phyloP scores from a whole-genome alignment of 192 early-diverging fungal genomes.

The Podila minutissima region DNA sequence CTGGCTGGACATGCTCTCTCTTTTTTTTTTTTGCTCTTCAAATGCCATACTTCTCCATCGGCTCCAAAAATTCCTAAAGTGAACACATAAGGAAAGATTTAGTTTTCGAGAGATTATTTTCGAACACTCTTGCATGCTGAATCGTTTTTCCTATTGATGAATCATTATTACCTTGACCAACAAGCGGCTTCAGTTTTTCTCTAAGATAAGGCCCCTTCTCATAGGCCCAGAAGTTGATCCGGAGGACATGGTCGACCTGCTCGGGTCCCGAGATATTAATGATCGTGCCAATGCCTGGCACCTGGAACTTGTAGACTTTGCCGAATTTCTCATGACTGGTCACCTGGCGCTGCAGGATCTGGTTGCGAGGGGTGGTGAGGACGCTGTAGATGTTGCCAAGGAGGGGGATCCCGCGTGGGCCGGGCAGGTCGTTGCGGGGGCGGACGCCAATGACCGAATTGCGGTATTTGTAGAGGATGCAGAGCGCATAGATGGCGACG shows the following conservation, averaged over 20 bases:
- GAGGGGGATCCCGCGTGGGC: constrained; percentile 23
- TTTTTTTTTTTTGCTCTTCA: not conserved
- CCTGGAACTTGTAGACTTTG: constrained; percentile 24
- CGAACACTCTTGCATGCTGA: not conserved
- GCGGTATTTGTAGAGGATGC: constrained; percentile 37
- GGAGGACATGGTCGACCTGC: constrained; percentile 37
- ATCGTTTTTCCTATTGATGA: not conserved
- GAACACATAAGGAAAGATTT: not conserved
- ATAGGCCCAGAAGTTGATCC: constrained; percentile 50
- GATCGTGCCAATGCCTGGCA: constrained; percentile 29
- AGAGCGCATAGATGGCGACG: constrained; percentile 22
- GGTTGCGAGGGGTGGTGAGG: constrained; percentile 3
- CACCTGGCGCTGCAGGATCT: constrained; percentile 32
- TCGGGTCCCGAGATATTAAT: constrained; percentile 34
- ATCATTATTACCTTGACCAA: constrained; percentile 35
- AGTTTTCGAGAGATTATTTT: not conserved
- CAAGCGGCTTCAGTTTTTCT: constrained; percentile 17
- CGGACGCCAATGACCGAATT: constrained; percentile 19
- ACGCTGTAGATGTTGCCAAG: constrained; percentile 29
- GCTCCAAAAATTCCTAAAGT: constrained; percentile 43
- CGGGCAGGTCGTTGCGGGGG: constrained; percentile 18
- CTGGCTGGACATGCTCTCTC: not conserved
- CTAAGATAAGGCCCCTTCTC: constrained; percentile 37
- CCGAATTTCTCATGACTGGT: constrained; percentile 24
- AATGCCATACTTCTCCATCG: constrained; percentile 26